Conservation (phyloP, 495 filamentous ascomycete species). For the Penicillium flavigenum region DNA sequence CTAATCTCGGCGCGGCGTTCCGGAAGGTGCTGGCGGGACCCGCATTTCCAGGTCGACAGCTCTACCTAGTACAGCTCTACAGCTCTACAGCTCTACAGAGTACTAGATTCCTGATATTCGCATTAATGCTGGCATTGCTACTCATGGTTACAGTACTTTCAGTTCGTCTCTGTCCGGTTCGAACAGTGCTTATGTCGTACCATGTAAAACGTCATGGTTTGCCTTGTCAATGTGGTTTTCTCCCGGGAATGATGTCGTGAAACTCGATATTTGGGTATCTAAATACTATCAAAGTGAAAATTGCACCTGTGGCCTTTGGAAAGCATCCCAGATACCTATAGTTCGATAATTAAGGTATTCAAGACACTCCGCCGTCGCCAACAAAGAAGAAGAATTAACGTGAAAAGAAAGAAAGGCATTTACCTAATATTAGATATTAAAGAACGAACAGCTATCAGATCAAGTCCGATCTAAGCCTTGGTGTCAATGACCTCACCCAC, state of each 20-base stretch:
- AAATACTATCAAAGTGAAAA: constrained; percentile 3
- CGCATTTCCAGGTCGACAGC: background rate
- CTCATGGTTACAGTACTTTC: background rate
- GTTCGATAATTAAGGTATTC: background rate
- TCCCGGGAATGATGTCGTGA: background rate
- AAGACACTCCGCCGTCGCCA: background rate
- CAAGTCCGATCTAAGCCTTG: constrained; percentile 29
- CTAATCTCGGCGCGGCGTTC: background rate
- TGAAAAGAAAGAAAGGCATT: constrained; percentile 2
- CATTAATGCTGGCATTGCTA: background rate
- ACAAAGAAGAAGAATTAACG: background rate
- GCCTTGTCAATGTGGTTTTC: background rate
- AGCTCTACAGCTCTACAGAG: background rate
- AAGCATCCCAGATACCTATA: background rate
- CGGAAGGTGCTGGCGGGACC: background rate
- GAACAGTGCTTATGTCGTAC: background rate
- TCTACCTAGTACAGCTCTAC: background rate
- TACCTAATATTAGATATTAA: constrained; percentile 16
- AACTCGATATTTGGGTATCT: constrained; percentile 20
- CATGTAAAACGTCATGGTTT: background rate
- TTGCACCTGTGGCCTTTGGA: background rate
- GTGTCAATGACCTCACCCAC: constrained; percentile 27
- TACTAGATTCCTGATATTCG: background rate
- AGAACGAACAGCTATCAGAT: constrained; percentile 10
- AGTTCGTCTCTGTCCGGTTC: background rate